Conservation (phyloP, 202 grass and related monocot species). For the Bolboschoenoplectus hybrid region DNA sequence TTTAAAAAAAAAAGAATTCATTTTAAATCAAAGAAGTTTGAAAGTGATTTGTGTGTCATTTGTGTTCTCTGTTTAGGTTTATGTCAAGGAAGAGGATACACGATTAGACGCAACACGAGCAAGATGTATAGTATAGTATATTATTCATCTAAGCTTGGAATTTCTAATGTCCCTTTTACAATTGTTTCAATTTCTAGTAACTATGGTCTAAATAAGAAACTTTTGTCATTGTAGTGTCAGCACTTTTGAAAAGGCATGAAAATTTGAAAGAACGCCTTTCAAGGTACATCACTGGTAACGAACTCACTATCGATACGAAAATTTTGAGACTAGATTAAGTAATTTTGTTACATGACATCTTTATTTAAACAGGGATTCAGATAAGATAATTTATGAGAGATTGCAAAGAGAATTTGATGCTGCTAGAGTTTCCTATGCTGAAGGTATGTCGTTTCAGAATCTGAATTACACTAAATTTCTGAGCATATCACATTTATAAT, state of each 20-base stretch:
- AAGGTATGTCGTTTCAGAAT: conserved; percentile 53
- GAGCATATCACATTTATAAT: neutral
- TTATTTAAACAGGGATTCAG: conserved; percentile 67
- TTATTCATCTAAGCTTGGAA: conserved; percentile 22
- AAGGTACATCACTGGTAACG: conserved; percentile 48
- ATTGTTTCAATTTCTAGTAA: neutral
- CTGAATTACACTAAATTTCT: conserved; percentile 21
- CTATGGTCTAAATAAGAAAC: neutral
- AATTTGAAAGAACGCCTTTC: conserved; percentile 87
- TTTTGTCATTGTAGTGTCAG: conserved; percentile 31
- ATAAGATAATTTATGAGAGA: conserved; percentile 89
- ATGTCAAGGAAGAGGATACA: conserved; percentile 31
- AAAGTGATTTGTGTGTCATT: neutral
- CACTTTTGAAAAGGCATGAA: conserved; percentile 76
- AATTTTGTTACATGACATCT: conserved; percentile 23
- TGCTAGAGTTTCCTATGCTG: conserved; percentile 68
- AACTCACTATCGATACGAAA: neutral
- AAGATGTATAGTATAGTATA: conserved; percentile 26
- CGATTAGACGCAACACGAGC: conserved; percentile 10
- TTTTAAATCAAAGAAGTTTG: neutral
- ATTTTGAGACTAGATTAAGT: neutral
- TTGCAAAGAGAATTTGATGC: conserved; percentile 87
- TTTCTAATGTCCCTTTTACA: conserved; percentile 22
- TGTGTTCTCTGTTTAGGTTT: neutral
- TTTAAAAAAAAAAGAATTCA: neutral